Conservation (phyloP, 129 eudicot species). For the Arctium minus region DNA sequence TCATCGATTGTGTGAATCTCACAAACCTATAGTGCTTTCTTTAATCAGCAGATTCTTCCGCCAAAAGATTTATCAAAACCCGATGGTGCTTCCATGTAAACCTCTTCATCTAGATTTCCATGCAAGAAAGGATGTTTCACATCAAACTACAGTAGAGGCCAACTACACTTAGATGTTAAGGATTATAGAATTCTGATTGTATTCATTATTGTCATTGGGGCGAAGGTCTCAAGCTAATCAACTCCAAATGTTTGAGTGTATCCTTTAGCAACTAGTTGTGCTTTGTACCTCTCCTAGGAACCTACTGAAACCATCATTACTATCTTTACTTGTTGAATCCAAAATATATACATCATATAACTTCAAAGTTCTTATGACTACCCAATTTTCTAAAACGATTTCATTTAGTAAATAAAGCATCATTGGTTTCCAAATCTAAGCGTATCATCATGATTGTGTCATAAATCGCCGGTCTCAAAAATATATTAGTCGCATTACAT, state of each 20-base stretch:
- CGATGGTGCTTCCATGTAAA: no score
- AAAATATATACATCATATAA: background rate
- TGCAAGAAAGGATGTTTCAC: background rate
- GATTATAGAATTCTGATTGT: background rate
- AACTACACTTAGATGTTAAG: background rate
- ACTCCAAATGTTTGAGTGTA: background rate
- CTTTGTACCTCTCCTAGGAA: background rate
- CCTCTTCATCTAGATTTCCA: background rate
- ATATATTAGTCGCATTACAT: background rate
- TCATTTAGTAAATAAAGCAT: background rate
- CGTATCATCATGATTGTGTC: background rate
- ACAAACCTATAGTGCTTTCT: background rate
- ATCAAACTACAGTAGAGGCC: background rate
- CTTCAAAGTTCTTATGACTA: background rate
- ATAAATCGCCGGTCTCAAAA: background rate
- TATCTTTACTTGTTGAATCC: background rate
- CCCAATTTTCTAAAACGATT: background rate
- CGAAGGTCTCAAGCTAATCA: background rate
- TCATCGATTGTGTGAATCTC: background rate
- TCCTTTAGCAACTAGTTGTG: background rate
- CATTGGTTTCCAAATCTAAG: background rate
- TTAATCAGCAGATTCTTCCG: background rate
- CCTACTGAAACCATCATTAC: background rate
- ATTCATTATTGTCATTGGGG: background rate
- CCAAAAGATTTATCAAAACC: background rate